Evolutionary conservation across 2,329 filamentous ascomycete species (phyloP).

Genomic region (Neoascochyta sp.): DNA sequence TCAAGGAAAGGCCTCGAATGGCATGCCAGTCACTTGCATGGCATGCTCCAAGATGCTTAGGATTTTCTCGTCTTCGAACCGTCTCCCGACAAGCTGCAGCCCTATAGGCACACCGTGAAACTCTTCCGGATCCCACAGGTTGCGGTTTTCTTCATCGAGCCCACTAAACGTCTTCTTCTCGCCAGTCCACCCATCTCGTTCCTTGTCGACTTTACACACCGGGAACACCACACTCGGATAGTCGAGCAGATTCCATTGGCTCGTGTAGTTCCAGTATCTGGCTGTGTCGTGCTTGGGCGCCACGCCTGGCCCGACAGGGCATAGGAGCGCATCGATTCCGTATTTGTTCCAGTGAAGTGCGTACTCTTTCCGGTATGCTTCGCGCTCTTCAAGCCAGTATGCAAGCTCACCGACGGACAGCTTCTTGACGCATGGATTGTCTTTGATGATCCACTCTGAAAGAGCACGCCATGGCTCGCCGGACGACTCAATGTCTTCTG

Average conservation of each 20-base stretch:
- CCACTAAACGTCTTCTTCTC: slow-evolving; percentile 39
- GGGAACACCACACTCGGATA: slow-evolving; percentile 63
- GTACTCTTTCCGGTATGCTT: slow-evolving; percentile 46
- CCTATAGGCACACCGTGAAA: slow-evolving; percentile 51
- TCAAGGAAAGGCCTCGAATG: slow-evolving; percentile 28
- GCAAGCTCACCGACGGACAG: slow-evolving; percentile 44
- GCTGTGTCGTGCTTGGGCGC: slow-evolving; percentile 54
- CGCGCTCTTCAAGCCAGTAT: slow-evolving; percentile 42
- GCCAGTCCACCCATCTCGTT: slow-evolving; percentile 40
- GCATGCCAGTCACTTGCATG: slow-evolving; percentile 22
- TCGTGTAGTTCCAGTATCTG: slow-evolving; percentile 62
- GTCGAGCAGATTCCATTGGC: slow-evolving; percentile 66
- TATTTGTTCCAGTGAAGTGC: slow-evolving; percentile 43
- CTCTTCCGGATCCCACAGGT: slow-evolving; percentile 47
- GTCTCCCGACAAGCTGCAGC: slow-evolving; percentile 53
- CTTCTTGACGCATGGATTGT: slow-evolving; percentile 48
- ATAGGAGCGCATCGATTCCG: slow-evolving; percentile 59
- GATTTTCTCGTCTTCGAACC: slow-evolving; percentile 55
- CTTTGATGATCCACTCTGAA: slow-evolving; percentile 56
- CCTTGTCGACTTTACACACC: slow-evolving; percentile 42
- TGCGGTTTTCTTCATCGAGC: slow-evolving; percentile 48
- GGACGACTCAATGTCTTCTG: slow-evolving; percentile 48
- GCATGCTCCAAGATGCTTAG: slow-evolving; percentile 40
- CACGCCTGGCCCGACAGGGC: slow-evolving; percentile 54
- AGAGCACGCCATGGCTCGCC: slow-evolving; percentile 59